Base-by-base conservation (phyloP, 2,329 filamentous ascomycete species). In the Camptophora hylomeconis region DNA sequence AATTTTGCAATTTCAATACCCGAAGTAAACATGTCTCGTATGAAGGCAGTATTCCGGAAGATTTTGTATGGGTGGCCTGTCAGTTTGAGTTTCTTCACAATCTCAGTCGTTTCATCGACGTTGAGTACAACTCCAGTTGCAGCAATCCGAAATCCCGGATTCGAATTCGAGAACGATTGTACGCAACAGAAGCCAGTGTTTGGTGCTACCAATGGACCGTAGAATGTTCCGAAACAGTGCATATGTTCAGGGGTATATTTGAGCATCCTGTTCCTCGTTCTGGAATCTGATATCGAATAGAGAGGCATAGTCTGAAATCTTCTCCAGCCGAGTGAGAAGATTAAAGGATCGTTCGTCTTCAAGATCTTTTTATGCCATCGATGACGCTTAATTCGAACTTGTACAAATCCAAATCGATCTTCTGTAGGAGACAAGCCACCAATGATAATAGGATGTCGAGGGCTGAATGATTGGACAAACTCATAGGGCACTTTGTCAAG, bases 201-300 rank as follows among this genome's bases (percentile, higher is more conserved):
- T 8, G 92, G 89, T 1, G 89, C 84, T 36, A 94, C 83, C 5
- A 98, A 72, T 0, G 92, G 89, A 0, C 86, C 89, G 49, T 92
- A 95, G 56, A 95, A 84, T 28, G 86, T 93, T 21, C 73, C 89
- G 52, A 92, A 92, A 60, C 92, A 98, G 60, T 95, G 89, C 84
- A 94, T 95, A 51, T 98, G 89, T 62, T 98, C 92, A 0, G 89
- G 92, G 0, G 87, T 94, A 57, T 98, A 98, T 57, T 98, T 98
- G 38, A 98, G 70, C 87, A 98, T 94, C 33, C 89, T 76, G 57
- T 95, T 94, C 39, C 89, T 71, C 15, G 82, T 92, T 44, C 89
- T 74, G 37, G 81, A 92, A 55, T 95, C 89, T 14, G 82, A 89
- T 33, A 89, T 93, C 58, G 80, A 89, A 69, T 94, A 98, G 35